These are phyloP conservation scores for Phytophthora colocasiae DNA, from an alignment of 352 stramenopile genomes.

Conservation along the genomic window DNA sequence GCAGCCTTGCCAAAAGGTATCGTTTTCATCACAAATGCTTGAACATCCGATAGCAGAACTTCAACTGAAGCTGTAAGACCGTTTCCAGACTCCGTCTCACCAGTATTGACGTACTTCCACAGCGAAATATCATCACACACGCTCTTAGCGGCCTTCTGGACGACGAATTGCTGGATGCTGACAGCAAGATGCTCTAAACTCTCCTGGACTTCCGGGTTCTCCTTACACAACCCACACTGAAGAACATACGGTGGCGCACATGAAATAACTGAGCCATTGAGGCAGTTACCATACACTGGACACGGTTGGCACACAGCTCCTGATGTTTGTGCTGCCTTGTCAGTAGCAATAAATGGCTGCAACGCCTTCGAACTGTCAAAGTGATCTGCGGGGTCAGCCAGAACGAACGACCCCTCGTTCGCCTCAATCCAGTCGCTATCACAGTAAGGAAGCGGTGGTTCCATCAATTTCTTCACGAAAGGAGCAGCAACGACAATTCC, in stretches of 20 bases:
- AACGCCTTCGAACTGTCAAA: slow-evolving; percentile 59
- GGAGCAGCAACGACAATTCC: slow-evolving; percentile 48
- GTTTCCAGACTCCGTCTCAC: neutral
- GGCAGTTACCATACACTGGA: slow-evolving; percentile 67
- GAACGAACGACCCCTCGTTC: slow-evolving; percentile 29
- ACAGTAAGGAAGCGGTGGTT: slow-evolving; percentile 54
- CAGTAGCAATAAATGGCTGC: slow-evolving; percentile 50
- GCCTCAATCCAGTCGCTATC: slow-evolving; percentile 54
- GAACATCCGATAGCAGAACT: slow-evolving; percentile 62
- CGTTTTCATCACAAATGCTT: slow-evolving; percentile 47
- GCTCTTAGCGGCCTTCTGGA: slow-evolving; percentile 39
- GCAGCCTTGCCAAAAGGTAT: slow-evolving; percentile 55
- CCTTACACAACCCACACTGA: slow-evolving; percentile 55
- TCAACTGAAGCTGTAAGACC: slow-evolving; percentile 39
- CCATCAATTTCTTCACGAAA: slow-evolving; percentile 45
- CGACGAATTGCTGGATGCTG: slow-evolving; percentile 57
- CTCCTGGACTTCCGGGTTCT: slow-evolving; percentile 59
- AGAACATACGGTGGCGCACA: slow-evolving; percentile 61
- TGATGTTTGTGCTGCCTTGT: slow-evolving; percentile 8
- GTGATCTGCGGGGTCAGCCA: slow-evolving; percentile 29
- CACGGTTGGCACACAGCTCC: slow-evolving; percentile 52
- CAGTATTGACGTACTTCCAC: slow-evolving; percentile 34
- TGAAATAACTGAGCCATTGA: slow-evolving; percentile 52
- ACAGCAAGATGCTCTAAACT: slow-evolving; percentile 53
- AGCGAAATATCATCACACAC: slow-evolving; percentile 44